A percentile compares a stretch with the other conserved stretches of the same genome.
Evolutionary conservation across 2,329 filamentous ascomycete species (phyloP).

Genomic region (Colletotrichum sp.): DNA sequence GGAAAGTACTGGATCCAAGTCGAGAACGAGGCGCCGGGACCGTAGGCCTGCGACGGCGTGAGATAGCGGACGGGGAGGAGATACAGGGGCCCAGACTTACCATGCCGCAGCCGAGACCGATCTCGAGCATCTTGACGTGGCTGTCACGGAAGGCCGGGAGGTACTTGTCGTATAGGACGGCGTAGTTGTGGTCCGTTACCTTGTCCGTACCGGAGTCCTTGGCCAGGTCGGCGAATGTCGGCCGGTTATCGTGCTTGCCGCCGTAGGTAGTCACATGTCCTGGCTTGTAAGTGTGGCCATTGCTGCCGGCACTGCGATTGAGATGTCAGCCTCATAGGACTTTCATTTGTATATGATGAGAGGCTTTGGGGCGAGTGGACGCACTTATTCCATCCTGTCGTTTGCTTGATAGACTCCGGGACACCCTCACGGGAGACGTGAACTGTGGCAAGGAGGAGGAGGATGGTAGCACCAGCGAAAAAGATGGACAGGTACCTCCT

Average conservation of each 20-base stretch:
- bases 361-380: neutral
- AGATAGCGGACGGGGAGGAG: neutral
- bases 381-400: conserved; percentile 5
- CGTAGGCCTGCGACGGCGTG: conserved; percentile 28
- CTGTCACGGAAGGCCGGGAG: conserved; percentile 34
- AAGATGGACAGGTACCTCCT: conserved; percentile 1
- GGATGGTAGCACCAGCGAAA: neutral
- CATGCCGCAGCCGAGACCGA: conserved; percentile 45
- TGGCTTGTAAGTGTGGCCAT: neutral
- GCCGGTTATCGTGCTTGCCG: neutral
- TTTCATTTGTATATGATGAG: neutral
- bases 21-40: conserved; percentile 42
- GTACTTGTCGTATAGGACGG: conserved; percentile 46
- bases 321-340: neutral
- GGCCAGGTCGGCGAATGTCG: conserved; percentile 37
- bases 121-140: conserved; percentile 44
- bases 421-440: neutral
- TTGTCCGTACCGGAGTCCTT: conserved; percentile 42
- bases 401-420: neutral
- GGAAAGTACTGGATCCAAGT: conserved; percentile 46
- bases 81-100: conserved; percentile 18
- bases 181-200: conserved; percentile 42
- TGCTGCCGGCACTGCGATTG: neutral
- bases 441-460: neutral
- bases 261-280: neutral